A percentile compares a stretch with the other conserved stretches of the same genome.
These are phyloP conservation scores for Cladophialophora carrionii DNA, from an alignment of 2,329 filamentous ascomycete species.

Conservation along the genomic window DNA sequence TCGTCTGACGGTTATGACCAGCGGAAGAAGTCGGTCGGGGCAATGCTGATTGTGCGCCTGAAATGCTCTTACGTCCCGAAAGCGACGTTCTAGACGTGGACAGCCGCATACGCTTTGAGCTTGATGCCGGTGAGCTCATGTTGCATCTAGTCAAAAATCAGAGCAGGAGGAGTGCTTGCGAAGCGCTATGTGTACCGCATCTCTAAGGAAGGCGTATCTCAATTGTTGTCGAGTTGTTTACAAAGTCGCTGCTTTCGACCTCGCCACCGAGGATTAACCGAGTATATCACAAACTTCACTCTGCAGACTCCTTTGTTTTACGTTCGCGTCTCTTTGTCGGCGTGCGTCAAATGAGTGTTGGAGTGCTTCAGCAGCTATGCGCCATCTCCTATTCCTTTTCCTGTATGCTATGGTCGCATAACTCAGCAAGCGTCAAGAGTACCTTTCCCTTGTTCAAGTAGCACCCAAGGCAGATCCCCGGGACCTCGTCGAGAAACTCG, in stretches of 20 bases:
- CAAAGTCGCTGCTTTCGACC: slow-evolving; percentile 12
- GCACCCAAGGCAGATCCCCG: slow-evolving; percentile 10
- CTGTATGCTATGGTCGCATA: neutral
- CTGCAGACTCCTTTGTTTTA: neutral
- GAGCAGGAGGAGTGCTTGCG: neutral
- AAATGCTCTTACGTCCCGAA: slow-evolving; percentile 34
- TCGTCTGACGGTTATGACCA: slow-evolving; percentile 44
- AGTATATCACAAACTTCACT: neutral
- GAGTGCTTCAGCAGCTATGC: neutral
- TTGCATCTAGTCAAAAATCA: neutral
- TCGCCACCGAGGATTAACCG: slow-evolving; percentile 5
- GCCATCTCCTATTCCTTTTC: too few relatives aligned
- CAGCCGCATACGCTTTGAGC: slow-evolving; percentile 32
- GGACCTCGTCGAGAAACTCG: neutral
- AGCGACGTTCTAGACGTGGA: slow-evolving; percentile 36
- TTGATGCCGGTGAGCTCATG: slow-evolving; percentile 37
- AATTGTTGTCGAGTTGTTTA: slow-evolving; percentile 8
- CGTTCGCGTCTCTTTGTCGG: neutral
- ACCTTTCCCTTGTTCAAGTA: neutral
- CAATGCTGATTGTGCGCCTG: slow-evolving; percentile 29
- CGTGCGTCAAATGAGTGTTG: neutral
- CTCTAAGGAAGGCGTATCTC: neutral
- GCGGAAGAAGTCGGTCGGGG: slow-evolving; percentile 32
- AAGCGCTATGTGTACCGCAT: neutral
- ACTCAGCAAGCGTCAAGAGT: neutral